phyloP scores from a whole-genome alignment of 2,329 filamentous ascomycete genomes.

The Botrytis aclada region DNA sequence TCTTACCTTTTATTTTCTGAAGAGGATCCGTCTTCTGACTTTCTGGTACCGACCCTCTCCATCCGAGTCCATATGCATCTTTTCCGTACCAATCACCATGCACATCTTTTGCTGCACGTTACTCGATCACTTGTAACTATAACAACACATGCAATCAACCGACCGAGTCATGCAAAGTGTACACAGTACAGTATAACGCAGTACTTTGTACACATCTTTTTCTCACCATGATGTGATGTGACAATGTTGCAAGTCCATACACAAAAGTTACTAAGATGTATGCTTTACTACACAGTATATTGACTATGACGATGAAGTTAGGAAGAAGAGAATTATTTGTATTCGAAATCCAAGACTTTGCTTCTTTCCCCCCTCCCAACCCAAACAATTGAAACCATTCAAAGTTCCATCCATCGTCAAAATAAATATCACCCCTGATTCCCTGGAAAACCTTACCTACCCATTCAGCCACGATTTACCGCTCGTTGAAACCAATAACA shows the following conservation, averaged over 20 bases:
- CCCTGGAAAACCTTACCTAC: neutral
- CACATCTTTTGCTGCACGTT: slow-evolving; percentile 18
- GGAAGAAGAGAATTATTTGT: neutral
- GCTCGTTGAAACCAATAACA: slow-evolving; percentile 2
- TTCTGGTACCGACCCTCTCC: slow-evolving; percentile 14
- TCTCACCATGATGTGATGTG: slow-evolving; percentile 4
- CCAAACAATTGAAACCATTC: neutral
- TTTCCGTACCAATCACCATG: slow-evolving; percentile 13
- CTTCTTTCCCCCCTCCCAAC: neutral
- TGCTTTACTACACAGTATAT: neutral
- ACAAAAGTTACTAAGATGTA: neutral
- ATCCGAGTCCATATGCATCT: slow-evolving; percentile 9
- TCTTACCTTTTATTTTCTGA: neutral
- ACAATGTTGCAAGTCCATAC: slow-evolving; percentile 7
- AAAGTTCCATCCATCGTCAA: slow-evolving; percentile 1
- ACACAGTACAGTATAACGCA: slow-evolving; percentile 16
- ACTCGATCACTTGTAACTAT: slow-evolving; percentile 14
- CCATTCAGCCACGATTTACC: slow-evolving; percentile 16
- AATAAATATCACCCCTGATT: neutral
- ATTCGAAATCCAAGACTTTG: neutral
- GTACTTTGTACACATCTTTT: slow-evolving; percentile 9
- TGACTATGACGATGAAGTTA: neutral
- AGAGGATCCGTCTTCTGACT: slow-evolving; percentile 15
- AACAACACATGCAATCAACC: slow-evolving; percentile 22
- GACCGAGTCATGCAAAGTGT: slow-evolving; percentile 21